Percentiles rank a stretch among this genome's conserved stretches.
Conservation (phyloP, 2,329 filamentous ascomycete genomes). For the Aureobasidium sp. region DNA sequence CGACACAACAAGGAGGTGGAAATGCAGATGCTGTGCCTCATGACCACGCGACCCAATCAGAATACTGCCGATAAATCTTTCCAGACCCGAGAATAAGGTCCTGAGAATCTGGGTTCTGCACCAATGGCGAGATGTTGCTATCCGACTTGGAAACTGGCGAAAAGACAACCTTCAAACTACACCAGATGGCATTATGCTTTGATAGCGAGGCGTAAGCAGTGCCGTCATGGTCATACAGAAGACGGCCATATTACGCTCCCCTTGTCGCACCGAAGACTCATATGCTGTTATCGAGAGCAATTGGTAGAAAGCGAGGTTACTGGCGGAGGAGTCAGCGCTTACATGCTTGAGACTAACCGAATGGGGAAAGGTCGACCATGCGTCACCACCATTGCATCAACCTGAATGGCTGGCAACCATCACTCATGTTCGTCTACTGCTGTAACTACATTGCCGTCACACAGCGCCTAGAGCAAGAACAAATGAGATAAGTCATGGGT, state of each 20-base stretch:
- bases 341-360: neutral
- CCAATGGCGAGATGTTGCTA: neutral
- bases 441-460: neutral
- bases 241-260: neutral
- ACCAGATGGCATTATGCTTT: too few relatives aligned
- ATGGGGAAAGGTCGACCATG: neutral
- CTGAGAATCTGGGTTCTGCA: neutral
- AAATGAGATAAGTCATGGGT: slow-evolving; percentile 6
- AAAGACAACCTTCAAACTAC: neutral
- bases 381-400: neutral
- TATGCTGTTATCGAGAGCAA: neutral
- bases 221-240: neutral
- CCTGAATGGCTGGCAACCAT: neutral
- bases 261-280: neutral
- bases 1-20: neutral
- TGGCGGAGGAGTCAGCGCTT: slow-evolving; percentile 1
- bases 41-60: neutral
- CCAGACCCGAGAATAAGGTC: neutral
- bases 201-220: neutral
- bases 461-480: neutral
- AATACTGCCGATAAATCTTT: neutral
- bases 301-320: neutral
- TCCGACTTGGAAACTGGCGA: neutral
- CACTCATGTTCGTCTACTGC: neutral
- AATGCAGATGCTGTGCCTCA: neutral